Conservation (phyloP, 306 rosid genomes). For the Vachellia pachyceras region DNA sequence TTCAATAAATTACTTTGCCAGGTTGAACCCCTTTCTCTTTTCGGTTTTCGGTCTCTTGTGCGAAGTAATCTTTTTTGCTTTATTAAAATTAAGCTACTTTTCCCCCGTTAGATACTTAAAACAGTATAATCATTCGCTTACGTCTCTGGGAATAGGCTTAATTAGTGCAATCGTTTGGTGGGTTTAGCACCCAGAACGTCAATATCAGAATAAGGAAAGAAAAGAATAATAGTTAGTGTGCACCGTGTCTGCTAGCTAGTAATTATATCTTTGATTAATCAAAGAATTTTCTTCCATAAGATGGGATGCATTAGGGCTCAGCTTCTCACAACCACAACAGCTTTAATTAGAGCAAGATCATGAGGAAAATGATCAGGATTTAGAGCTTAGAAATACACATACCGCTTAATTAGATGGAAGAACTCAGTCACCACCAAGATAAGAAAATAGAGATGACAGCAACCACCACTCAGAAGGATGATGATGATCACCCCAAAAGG, state of each 20-base stretch:
- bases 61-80: constrained; percentile 18
- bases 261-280: constrained; percentile 47
- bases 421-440: constrained; percentile 45
- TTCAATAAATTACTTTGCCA: constrained; percentile 16
- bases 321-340: constrained; percentile 36
- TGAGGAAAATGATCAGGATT: constrained; percentile 29
- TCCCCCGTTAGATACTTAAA: constrained; percentile 25
- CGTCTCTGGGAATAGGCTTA: constrained; percentile 45
- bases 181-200: constrained; percentile 66
- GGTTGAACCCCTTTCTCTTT: not conserved
- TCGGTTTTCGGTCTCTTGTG: not conserved
- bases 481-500: constrained; percentile 41
- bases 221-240: constrained; percentile 44
- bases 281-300: constrained; percentile 33
- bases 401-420: constrained; percentile 57
- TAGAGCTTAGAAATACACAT: constrained; percentile 15
- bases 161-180: constrained; percentile 63
- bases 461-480: constrained; percentile 45
- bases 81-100: not conserved
- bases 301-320: constrained; percentile 51
- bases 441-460: constrained; percentile 56
- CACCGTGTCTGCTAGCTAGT: constrained; percentile 28
- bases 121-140: constrained; percentile 49
- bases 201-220: constrained; percentile 53
- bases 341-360: constrained; percentile 23